Evolutionary conservation across 1,139 yeast genomes (phyloP), one percentile per base, ranked within the genome.

Genomic region (Saccharomyces hybrid): DNA sequence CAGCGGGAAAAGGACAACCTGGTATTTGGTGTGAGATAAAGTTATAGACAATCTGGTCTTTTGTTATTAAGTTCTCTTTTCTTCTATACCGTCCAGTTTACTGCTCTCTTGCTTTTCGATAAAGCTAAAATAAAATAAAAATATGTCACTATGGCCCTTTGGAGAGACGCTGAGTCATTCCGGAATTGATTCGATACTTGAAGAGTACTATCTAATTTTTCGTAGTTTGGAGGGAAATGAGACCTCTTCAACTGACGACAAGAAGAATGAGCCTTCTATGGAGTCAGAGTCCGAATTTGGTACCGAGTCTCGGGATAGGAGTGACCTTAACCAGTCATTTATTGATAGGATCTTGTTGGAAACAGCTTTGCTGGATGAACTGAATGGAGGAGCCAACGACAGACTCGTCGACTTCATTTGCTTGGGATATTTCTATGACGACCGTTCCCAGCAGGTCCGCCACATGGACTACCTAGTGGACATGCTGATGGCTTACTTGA

Each of bases 311-410:
- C 23, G 20, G 14, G 42, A 16, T 16, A 38, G 23, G 14, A 16
- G 23, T 1, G 42, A 38, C 5, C 84, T 84, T 81, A 86, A 65
- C 38, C 67, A 62, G 46, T 81, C 85, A 1, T 76, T 84, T 51
- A 83, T 89, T 2, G 88, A 84, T 66, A 77, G 83, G 1, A 79
- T 85, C 13, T 78, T 85, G 79, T 86, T 83, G 59, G 83, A 83
- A 49, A 72, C 81, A 0, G 75, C 72, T 25, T 73, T 82, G 51
- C 68, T 85, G 57, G 79, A 81, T 63, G 82, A 78, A 60, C 70
- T 85, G 54, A 16, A 38, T 16, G 66, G 68, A 31, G 71, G 73
- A 32, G 77, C 75, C 55, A 76, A 75, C 56, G 73, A 72, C 59
- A 72, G 72, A 49, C 64, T 76, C 47, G 62, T 85, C 78, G 91